Evolutionary conservation across 73 alveolate genomes (phyloP).

Genomic region (Symbiodinium pilosum): DNA sequence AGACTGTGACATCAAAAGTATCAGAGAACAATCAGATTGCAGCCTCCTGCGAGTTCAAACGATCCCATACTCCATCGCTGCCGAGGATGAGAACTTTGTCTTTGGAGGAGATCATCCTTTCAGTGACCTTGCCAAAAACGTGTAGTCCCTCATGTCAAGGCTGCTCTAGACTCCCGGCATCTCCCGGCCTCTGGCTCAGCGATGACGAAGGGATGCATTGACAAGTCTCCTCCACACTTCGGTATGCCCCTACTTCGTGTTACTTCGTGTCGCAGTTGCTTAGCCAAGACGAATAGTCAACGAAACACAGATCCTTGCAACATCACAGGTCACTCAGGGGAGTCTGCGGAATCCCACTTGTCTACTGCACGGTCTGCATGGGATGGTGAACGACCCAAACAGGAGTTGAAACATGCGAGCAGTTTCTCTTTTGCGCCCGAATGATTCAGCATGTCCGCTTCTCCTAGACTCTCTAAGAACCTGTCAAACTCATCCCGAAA

Average conservation of each 20-base stretch:
- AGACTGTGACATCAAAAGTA: not conserved
- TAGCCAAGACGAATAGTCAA: no score
- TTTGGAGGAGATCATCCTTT: slow-evolving; percentile 64
- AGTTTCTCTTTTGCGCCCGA: no score
- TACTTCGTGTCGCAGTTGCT: no score
- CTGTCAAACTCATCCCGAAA: not conserved
- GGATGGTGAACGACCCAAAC: no score
- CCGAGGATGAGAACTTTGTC: slow-evolving; percentile 75
- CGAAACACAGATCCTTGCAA: no score
- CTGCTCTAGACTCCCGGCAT: no score
- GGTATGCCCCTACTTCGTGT: no score
- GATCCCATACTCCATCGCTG: slow-evolving; percentile 91
- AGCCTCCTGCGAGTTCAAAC: slow-evolving; percentile 76
- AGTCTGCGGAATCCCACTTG: no score
- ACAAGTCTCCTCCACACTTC: slow-evolving; percentile 42
- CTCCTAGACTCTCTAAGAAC: not conserved
- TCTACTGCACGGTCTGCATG: no score
- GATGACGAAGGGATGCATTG: slow-evolving; percentile 85
- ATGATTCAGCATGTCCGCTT: not conserved
- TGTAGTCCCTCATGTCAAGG: no score
- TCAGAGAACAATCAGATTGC: not conserved
- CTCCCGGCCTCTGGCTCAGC: slow-evolving; percentile 88
- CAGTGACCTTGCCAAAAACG: slow-evolving; percentile 34
- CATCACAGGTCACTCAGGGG: no score
- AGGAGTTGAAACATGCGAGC: no score